Base-by-base conservation (phyloP, 129 eudicot species). In the Kitagawia praeruptora region DNA sequence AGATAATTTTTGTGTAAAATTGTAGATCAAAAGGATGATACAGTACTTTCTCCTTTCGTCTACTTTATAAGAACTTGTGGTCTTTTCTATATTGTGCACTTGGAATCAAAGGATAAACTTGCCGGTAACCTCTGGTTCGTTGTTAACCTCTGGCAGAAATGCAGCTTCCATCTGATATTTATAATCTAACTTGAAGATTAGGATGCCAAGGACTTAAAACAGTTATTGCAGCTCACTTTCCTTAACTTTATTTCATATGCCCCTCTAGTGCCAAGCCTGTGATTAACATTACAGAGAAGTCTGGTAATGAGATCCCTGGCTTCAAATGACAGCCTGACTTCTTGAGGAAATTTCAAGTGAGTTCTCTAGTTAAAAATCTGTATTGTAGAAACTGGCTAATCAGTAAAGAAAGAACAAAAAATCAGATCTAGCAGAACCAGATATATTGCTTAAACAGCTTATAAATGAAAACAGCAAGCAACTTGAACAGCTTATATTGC, bases 111-210 rank as follows among this genome's bases (percentile, higher is more conserved):
- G n/a, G n/a, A n/a, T n/a, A n/a, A n/a, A n/a, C n/a, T n/a, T n/a
- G n/a, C n/a, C n/a, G n/a, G n/a, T n/a, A n/a, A n/a, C n/a, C n/a
- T 79, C 81, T 45, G 67, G 54, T 28, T 79, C 81, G 16, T 27
- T 58, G 48, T 79, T 79, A 45, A 79, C 81, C 75, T 79, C 81
- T 10, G 81, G 75, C 51, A 79, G 28, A 79, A 79, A 79, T 27
- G 81, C 81, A 79, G 81, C 81, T 79, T 79, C 81, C 66, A 79
- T 79, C 75, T 79, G 81, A 79, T 47, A 18, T 67, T 34, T 16
- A 34, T 45, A 37, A 19, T 16, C 23, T n/a, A 79, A 66, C 47
- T 67, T 37, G 69, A 48, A 54, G 19, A 79, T 3, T 45, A 66
- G n/a, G 25, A 8, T 63, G 53, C 15, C 45, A 73, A 78, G 45